phyloP scores from a whole-genome alignment of 169 alveolate species.

The Plasmodium berghei region DNA sequence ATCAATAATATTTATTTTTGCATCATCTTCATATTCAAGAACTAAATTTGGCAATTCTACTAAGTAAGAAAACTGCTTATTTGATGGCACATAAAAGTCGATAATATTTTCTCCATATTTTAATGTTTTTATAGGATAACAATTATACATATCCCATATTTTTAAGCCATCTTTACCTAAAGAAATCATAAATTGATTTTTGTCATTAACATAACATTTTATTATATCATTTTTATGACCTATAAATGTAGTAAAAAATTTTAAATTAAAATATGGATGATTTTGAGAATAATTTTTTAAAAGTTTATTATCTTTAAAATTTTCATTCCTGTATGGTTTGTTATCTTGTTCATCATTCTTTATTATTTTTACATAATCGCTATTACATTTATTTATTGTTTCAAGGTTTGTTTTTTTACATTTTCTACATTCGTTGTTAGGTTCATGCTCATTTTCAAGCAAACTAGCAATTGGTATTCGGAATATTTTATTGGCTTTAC shows the following conservation, averaged over 20 bases:
- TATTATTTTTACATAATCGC: slow-evolving; percentile 34
- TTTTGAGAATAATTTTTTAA: slow-evolving; percentile 5
- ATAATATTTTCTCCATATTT: slow-evolving; percentile 74
- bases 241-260: slow-evolving; percentile 51
- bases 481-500: slow-evolving; percentile 58
- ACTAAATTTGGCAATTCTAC: slow-evolving; percentile 52
- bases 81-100: slow-evolving; percentile 51
- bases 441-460: not conserved
- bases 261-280: slow-evolving; percentile 11
- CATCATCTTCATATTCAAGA: slow-evolving; percentile 65
- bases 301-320: not conserved
- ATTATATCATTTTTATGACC: slow-evolving; percentile 70
- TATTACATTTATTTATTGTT: not conserved
- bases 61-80: slow-evolving; percentile 25
- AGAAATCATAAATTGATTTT: slow-evolving; percentile 59
- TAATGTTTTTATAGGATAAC: slow-evolving; percentile 61
- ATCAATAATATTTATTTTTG: slow-evolving; percentile 22
- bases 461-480: slow-evolving; percentile 47
- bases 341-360: not conserved
- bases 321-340: not conserved
- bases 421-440: not conserved
- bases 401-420: not conserved
- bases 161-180: slow-evolving; percentile 69
- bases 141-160: slow-evolving; percentile 73
- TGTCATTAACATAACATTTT: slow-evolving; percentile 72